These are phyloP conservation scores for Neofusicoccum sp. DNA, from an alignment of 2,329 filamentous ascomycete genomes.

Conservation along the genomic window DNA sequence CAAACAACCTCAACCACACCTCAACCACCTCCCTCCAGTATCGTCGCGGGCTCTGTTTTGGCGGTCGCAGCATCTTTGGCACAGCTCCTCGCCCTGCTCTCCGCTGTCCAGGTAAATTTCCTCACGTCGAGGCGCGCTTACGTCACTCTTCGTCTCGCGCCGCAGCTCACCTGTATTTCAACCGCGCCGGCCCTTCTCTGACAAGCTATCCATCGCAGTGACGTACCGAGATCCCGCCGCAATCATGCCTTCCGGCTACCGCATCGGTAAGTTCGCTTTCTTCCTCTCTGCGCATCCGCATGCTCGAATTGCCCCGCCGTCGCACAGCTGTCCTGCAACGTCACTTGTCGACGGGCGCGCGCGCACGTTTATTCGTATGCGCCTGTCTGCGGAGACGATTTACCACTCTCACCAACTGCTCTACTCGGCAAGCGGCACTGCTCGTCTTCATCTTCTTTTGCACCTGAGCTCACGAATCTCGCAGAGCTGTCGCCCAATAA, in stretches of 20 bases:
- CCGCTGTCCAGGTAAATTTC: not conserved
- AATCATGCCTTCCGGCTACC: conserved; percentile 18
- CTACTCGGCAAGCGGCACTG: not conserved
- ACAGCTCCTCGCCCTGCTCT: not conserved
- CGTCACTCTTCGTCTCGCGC: not conserved
- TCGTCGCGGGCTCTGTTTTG: not conserved
- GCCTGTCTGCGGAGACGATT: too few relatives aligned
- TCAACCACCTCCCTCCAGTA: not conserved
- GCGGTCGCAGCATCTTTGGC: not conserved
- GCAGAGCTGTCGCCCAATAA: conserved; percentile 68
- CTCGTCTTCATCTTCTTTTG: not conserved
- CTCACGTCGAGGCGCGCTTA: not conserved
- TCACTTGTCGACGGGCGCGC: not conserved
- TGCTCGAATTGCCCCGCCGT: not conserved
- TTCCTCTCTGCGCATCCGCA: not conserved
- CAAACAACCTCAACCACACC: conserved; percentile 9
- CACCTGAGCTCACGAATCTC: not conserved
- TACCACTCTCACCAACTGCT: not conserved
- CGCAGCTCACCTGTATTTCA: not conserved
- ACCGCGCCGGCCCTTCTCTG: not conserved
- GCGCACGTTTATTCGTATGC: not conserved
- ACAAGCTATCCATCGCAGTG: not conserved
- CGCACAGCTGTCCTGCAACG: not conserved
- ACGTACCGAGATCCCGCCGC: not conserved
- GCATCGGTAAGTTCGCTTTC: conserved; percentile 11